These are phyloP conservation scores for Thielaviopsis musarum DNA, from an alignment of 2,329 filamentous ascomycete species.

Conservation along the genomic window DNA sequence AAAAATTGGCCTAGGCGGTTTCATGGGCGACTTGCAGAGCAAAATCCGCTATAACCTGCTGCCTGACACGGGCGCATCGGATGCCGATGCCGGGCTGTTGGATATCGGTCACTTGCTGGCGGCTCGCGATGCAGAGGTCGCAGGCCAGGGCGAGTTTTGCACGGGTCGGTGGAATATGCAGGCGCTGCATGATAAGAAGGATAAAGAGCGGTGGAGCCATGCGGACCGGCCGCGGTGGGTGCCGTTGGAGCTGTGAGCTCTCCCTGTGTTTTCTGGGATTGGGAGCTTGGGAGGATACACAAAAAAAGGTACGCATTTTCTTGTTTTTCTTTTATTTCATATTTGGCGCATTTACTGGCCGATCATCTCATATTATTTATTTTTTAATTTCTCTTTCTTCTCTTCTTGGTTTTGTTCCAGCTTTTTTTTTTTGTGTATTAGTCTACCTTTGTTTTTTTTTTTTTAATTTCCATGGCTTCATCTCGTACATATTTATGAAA, in stretches of 20 bases:
- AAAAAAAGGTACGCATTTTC: neutral
- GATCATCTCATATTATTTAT: neutral
- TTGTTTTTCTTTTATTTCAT: neutral
- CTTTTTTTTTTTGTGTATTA: neutral
- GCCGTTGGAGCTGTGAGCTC: conserved; percentile 13
- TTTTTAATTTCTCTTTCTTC: neutral
- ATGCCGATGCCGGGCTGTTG: conserved; percentile 39
- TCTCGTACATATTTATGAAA: too few species aligned
- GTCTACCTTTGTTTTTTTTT: neutral
- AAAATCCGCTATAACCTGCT: conserved; percentile 42
- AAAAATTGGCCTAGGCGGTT: conserved; percentile 39
- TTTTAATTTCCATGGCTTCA: too few species aligned
- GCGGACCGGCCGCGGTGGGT: conserved; percentile 31
- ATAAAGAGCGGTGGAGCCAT: conserved; percentile 34
- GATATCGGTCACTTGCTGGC: conserved; percentile 33
- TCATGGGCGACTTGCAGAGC: conserved; percentile 42
- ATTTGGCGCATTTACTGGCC: neutral
- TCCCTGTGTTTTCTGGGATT: neutral
- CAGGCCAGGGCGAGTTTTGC: conserved; percentile 24
- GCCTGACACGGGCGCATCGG: conserved; percentile 38
- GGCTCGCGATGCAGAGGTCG: conserved; percentile 29
- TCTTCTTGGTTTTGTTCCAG: neutral
- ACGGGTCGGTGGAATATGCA: conserved; percentile 30
- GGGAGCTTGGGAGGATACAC: neutral
- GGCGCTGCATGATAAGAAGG: conserved; percentile 24